Evolutionary conservation across 2,329 filamentous ascomycete genomes (phyloP).

Genomic region (Sporothrix schenckii): DNA sequence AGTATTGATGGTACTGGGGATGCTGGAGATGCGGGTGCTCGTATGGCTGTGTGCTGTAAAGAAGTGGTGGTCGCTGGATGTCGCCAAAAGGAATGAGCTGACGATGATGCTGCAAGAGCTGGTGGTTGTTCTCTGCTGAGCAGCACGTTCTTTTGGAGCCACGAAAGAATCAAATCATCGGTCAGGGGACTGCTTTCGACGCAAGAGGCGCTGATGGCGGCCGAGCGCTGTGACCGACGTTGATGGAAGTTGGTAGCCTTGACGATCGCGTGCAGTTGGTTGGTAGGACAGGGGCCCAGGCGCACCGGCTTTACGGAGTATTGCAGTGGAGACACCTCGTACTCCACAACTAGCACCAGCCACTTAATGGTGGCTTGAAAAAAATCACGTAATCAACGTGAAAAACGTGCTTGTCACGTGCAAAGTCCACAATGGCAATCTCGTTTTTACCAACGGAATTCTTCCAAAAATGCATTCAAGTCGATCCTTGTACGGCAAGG

Average conservation of each 20-base stretch:
- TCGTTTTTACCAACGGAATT: not conserved
- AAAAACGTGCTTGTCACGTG: not conserved
- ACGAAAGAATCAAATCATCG: not conserved
- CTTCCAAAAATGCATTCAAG: not conserved
- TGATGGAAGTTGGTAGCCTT: slow-evolving; percentile 10
- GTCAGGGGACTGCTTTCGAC: not conserved
- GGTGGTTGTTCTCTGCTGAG: too few relatives aligned
- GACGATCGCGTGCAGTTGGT: slow-evolving; percentile 24
- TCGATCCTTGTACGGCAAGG: not conserved
- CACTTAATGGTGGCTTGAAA: not conserved
- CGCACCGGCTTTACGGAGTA: not conserved
- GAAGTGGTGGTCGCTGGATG: not conserved
- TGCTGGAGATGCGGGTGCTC: not conserved
- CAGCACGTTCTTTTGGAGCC: too few relatives aligned
- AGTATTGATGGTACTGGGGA: not conserved
- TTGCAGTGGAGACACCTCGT: not conserved
- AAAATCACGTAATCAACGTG: not conserved
- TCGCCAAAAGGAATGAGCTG: not conserved
- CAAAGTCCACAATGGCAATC: not conserved
- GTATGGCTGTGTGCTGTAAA: not conserved
- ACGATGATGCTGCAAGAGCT: not conserved
- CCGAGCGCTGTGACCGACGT: not conserved
- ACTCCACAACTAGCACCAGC: not conserved
- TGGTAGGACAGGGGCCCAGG: slow-evolving; percentile 1
- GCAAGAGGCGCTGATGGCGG: not conserved